These are phyloP conservation scores for Lunasporangiospora selenospora DNA, from an alignment of 192 early-diverging fungal genomes.

Conservation along the genomic window DNA sequence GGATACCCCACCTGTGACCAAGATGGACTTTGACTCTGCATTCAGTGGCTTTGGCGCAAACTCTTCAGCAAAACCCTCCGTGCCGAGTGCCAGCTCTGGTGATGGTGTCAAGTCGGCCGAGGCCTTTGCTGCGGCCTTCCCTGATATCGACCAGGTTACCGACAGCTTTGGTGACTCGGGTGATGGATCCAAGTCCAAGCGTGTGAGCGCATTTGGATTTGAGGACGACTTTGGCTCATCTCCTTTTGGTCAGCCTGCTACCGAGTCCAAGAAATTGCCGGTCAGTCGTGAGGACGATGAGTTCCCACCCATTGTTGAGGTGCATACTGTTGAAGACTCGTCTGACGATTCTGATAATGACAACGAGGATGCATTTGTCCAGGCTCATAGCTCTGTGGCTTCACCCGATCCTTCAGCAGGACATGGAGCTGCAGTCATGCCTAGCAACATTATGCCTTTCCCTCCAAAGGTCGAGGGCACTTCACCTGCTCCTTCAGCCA, in stretches of 20 bases:
- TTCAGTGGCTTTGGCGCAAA: conserved; percentile 21
- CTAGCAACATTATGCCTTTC: too few relatives aligned
- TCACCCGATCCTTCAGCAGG: conserved; percentile 10
- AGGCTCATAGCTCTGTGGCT: conserved; percentile 28
- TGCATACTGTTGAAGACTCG: conserved; percentile 29
- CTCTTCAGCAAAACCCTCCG: conserved; percentile 7
- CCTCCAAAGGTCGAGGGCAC: too few relatives aligned
- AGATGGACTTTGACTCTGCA: conserved; percentile 45
- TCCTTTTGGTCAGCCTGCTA: conserved; percentile 4
- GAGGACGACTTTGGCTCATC: conserved; percentile 32
- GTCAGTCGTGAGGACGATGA: conserved; percentile 31
- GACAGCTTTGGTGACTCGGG: conserved; percentile 1
- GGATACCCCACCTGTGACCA: conserved; percentile 36
- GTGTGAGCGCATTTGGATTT: conserved; percentile 45
- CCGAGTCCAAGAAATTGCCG: conserved; percentile 19
- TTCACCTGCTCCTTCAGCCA: not conserved
- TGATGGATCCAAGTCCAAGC: conserved; percentile 22
- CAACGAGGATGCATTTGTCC: conserved; percentile 29
- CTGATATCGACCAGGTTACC: conserved; percentile 24
- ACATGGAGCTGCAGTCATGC: not conserved
- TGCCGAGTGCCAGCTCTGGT: not conserved
- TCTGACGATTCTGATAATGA: conserved; percentile 27
- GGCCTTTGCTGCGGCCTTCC: conserved; percentile 36
- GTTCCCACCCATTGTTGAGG: conserved; percentile 45
- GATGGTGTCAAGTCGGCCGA: conserved; percentile 25